Conservation (phyloP, 495 filamentous ascomycete genomes). For the Neurospora pannonica region DNA sequence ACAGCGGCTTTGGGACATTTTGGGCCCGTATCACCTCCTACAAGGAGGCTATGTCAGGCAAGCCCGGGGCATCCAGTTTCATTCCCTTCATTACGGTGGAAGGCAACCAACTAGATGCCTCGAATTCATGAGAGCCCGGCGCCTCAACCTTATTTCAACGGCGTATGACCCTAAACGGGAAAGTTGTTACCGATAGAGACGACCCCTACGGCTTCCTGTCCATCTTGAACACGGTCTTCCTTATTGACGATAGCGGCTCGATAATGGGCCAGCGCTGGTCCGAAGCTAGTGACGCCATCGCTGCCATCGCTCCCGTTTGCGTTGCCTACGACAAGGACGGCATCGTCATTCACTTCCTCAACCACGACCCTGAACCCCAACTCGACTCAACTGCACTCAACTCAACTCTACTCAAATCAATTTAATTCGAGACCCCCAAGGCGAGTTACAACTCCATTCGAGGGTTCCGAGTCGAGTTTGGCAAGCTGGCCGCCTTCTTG, state of each 20-base stretch:
- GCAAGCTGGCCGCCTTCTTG: no score
- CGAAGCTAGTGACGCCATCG: slow-evolving; percentile 63
- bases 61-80: slow-evolving; percentile 2
- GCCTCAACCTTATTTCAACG: not conserved
- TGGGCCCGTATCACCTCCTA: slow-evolving; percentile 54
- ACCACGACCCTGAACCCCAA: slow-evolving; percentile 29
- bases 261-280: slow-evolving; percentile 74
- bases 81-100: slow-evolving; percentile 5
- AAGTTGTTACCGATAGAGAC: slow-evolving; percentile 30
- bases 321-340: slow-evolving; percentile 75
- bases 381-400: no score
- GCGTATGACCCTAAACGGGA: not conserved
- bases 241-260: slow-evolving; percentile 86
- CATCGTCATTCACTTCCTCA: slow-evolving; percentile 93
- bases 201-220: slow-evolving; percentile 72
- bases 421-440: no score
- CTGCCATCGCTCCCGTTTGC: slow-evolving; percentile 76
- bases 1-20: slow-evolving; percentile 58
- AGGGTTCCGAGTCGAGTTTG: no score
- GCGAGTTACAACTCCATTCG: no score
- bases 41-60: slow-evolving; percentile 5
- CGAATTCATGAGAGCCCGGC: not conserved
- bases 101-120: not conserved
- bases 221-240: slow-evolving; percentile 82
- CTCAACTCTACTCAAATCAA: no score